Conservation (phyloP, 2,329 filamentous ascomycete genomes). For the Scleromitrula shiraiana region DNA sequence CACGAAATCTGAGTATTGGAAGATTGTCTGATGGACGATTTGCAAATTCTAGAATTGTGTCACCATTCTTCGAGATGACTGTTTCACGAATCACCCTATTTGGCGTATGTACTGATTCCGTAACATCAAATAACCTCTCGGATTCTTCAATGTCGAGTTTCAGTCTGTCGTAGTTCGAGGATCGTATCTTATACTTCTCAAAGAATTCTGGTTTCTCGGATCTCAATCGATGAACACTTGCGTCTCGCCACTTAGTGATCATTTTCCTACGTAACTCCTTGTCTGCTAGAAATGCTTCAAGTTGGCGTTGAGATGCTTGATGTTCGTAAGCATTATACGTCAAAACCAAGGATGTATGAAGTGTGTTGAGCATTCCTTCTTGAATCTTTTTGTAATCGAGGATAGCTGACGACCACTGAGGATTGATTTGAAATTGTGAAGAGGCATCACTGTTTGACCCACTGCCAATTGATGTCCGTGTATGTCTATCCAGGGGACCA, state of each 20-base stretch:
- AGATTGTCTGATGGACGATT: slow-evolving; percentile 32
- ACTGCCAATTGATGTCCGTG: slow-evolving; percentile 17
- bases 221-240: slow-evolving; percentile 36
- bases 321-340: slow-evolving; percentile 41
- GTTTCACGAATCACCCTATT: slow-evolving; percentile 36
- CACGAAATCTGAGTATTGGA: slow-evolving; percentile 41
- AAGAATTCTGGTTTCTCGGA: slow-evolving; percentile 39
- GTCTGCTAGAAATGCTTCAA: slow-evolving; percentile 37
- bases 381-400: slow-evolving; percentile 39
- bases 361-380: slow-evolving; percentile 35
- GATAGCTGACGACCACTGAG: slow-evolving; percentile 33
- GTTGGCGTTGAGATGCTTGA: slow-evolving; percentile 36
- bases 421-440: slow-evolving; percentile 17
- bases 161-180: slow-evolving; percentile 39
- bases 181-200: slow-evolving; percentile 39
- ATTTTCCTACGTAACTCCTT: slow-evolving; percentile 36
- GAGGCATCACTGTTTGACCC: slow-evolving; percentile 24
- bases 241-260: slow-evolving; percentile 40
- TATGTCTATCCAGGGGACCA: slow-evolving; percentile 19
- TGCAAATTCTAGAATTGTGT: slow-evolving; percentile 45
- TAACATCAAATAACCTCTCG: slow-evolving; percentile 34
- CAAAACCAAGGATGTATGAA: slow-evolving; percentile 35
- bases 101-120: slow-evolving; percentile 35
- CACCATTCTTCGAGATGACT: slow-evolving; percentile 38
- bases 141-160: slow-evolving; percentile 36